Base-by-base conservation (phyloP, 1,284 basidiomycete species). In the Rhodotorula sp. region DNA sequence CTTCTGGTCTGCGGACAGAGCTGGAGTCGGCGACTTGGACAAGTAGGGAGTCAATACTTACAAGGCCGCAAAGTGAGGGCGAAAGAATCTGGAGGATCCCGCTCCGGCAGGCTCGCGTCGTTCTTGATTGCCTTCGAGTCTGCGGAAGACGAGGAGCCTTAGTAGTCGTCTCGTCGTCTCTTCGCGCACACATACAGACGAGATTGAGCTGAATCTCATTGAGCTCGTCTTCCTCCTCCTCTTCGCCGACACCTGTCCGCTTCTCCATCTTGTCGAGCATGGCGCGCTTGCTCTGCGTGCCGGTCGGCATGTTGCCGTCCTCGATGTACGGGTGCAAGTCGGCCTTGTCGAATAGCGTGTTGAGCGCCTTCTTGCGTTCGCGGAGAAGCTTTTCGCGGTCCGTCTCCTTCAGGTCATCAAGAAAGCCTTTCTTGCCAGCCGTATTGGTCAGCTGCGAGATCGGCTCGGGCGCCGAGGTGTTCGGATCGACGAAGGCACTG, bases 11-110 rank as follows among this genome's bases (percentile, higher is more conserved):
- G 53, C 24, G n/a, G 24, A 20, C 11, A 2, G 22, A 1, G 19
- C 7, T 24, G 19, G 24, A 9, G 20, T 11, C 24, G 39, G 46
- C 0, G 4, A 19, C 3, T 17, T 30, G 29, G 10, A 11, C 0
- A 13, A 2, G n/a, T 39, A 13, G 3, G 22, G n/a, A 34, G 27
- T 29, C 30, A 27, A 15, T 24, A 58, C 67, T 34, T 4, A 74
- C 72, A 99, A 2, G 80, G 78, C 56, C 93, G 87, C 36, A 98
- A 81, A 0, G 84, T 88, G 59, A 97, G 84, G 0, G 86, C 84
- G 80, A 99, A 99, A 0, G 88, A 87, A 4, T 87, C 84, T 1
- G 88, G 84, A 8, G 94, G 91, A 44, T 95, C 89, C 85, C 91
- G 92, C 79, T 90, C 89, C 29, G 84, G 85, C 80, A 99, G 86